Evolutionary conservation across 148 eudicot species (phyloP), one percentile per base, ranked within the genome.

Genomic region (Rhododendron simsii): DNA sequence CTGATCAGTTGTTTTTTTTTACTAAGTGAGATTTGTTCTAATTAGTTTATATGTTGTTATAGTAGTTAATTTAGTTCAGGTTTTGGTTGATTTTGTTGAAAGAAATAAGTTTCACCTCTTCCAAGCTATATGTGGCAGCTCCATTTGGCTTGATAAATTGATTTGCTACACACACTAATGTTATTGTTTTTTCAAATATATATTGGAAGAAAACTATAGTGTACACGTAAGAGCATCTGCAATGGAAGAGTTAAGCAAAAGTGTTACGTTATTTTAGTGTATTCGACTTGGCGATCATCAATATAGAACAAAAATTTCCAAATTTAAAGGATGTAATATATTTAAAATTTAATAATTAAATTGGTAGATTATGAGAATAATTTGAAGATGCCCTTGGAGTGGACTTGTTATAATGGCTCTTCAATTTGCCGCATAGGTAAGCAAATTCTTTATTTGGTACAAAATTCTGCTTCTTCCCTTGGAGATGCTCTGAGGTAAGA

Each of bases 1-100:
- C 4, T 44, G n/a, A n/a, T n/a, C 18, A 55, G 20, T 55, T 44
- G 81, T 16, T 14, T 41, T 77, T 9, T 41, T 9, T 2, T 35
- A 2, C 44, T 6, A 18, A 4, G 33, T 26, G 26, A 39, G 33
- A 69, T 28, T 41, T 20, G 81, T 79, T 16, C 4, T 80, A 5
- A 23, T 10, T 26, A 47, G 37, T 26, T 26, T 44, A 78, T 44
- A 3, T 77, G 80, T 47, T n/a, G 35, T 47, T 20, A n/a, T 12
- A 44, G 81, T 13, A 44, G 81, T 45, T 78, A 78, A 73, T 5
- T 41, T 41, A 41, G 44, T 41, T 41, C 44, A 41, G 44, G 48
- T 59, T 20, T 59, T n/a, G 78, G 69, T 83, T 33, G 69, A 89
- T 61, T 57, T 23, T 78, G 77, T 83, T n/a, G 9, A 21, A 55